phyloP scores from a whole-genome alignment of 2,329 filamentous ascomycete species.

The Fusarium nygamai region DNA sequence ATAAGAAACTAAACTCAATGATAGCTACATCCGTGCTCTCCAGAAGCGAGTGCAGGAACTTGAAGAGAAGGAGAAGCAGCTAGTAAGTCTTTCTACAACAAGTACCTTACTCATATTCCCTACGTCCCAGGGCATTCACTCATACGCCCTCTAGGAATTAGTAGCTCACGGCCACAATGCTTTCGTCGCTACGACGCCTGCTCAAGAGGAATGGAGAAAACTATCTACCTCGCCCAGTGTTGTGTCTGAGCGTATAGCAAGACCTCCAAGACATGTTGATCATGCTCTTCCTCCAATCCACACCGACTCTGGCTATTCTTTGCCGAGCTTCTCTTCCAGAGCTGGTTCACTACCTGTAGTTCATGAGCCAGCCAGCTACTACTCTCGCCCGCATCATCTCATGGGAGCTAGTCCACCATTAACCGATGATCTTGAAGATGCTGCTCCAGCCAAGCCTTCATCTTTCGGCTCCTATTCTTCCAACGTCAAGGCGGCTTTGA shows the following conservation, averaged over 20 bases:
- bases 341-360: conserved; percentile 25
- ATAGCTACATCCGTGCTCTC: conserved; percentile 41
- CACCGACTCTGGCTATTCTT: conserved; percentile 24
- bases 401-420: conserved; percentile 42
- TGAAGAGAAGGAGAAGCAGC: conserved; percentile 39
- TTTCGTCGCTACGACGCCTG: conserved; percentile 30
- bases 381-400: conserved; percentile 23
- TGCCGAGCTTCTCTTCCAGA: conserved; percentile 22
- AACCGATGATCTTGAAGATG: conserved; percentile 43
- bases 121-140: not conserved
- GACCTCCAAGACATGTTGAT: conserved; percentile 23
- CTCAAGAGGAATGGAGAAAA: conserved; percentile 39
- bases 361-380: conserved; percentile 34
- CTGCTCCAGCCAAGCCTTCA: conserved; percentile 27
- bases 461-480: conserved; percentile 45
- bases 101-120: not conserved
- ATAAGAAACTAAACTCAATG: not conserved
- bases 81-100: conserved; percentile 31
- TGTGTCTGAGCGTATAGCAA: conserved; percentile 28
- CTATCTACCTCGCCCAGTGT: conserved; percentile 30
- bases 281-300: conserved; percentile 37
- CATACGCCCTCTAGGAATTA: conserved; percentile 24
- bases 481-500: conserved; percentile 39
- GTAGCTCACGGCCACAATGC: conserved; percentile 20
- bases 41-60: conserved; percentile 44